Conservation (phyloP, 164 flowering plant species). For the Liquidambar formosana region DNA sequence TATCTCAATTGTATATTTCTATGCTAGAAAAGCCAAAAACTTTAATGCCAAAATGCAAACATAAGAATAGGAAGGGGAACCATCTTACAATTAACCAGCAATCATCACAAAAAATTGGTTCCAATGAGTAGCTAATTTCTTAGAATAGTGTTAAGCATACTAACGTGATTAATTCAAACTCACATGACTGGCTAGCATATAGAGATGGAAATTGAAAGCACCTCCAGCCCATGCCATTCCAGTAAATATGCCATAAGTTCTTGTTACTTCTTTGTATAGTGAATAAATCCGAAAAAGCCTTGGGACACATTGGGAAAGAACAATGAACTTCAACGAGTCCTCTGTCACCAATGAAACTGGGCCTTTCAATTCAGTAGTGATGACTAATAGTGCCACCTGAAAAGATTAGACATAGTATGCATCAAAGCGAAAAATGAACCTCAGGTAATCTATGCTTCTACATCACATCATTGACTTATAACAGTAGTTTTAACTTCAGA, state of each 20-base stretch:
- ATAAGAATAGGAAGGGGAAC: background rate
- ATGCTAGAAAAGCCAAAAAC: too few relatives aligned
- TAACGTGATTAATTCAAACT: conserved; percentile 18
- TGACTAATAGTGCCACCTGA: conserved; percentile 2
- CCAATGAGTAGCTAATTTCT: too few relatives aligned
- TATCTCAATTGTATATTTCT: too few relatives aligned
- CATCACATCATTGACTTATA: too few relatives aligned
- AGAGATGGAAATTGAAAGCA: conserved; percentile 58
- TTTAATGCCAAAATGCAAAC: too few relatives aligned
- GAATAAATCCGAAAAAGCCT: conserved; percentile 10
- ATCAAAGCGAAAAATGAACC: background rate
- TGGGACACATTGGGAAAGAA: conserved; percentile 9
- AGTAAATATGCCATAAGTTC: conserved; percentile 55
- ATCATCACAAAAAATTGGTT: too few relatives aligned
- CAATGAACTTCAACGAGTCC: background rate
- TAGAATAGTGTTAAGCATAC: too few relatives aligned
- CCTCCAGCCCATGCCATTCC: conserved; percentile 79
- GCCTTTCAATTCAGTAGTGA: background rate
- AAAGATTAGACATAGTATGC: background rate
- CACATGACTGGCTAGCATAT: conserved; percentile 79
- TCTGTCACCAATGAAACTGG: background rate
- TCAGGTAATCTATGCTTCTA: too few relatives aligned
- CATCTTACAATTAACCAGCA: too few relatives aligned
- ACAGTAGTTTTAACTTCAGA: too few relatives aligned
- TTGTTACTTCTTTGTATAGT: background rate